A percentile compares a stretch with the other conserved stretches of the same genome.
Evolutionary conservation across 495 filamentous ascomycete genomes (phyloP).

Genomic region (Poronia punctata): DNA sequence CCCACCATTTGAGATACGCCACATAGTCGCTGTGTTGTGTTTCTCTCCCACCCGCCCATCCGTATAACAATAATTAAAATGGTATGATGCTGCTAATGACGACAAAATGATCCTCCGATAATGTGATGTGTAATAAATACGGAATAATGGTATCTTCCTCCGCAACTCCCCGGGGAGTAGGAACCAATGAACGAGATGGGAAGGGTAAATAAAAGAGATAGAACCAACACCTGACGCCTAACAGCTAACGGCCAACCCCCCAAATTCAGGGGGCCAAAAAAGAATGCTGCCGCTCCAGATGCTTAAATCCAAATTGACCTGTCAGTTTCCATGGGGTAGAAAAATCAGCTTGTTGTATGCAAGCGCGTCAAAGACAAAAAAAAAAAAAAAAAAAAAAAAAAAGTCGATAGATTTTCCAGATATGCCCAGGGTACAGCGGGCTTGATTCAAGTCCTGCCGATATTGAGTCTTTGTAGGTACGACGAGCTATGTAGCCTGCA

Average conservation of each 20-base stretch:
- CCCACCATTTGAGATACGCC: neutral
- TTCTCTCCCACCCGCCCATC: neutral
- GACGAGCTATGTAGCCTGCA: too few relatives aligned
- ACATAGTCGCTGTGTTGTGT: neutral
- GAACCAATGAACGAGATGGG: slow-evolving; percentile 3
- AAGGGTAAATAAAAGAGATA: neutral
- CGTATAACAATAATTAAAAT: neutral
- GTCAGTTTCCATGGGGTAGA: too few relatives aligned
- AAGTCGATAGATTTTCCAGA: too few relatives aligned
- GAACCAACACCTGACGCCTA: slow-evolving; percentile 5
- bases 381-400: too few relatives aligned
- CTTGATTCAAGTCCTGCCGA: too few relatives aligned
- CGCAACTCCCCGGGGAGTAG: slow-evolving; percentile 13
- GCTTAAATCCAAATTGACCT: neutral
- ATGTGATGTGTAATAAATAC: neutral
- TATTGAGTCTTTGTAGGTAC: too few relatives aligned
- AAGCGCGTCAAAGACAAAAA: too few relatives aligned
- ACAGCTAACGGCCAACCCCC: slow-evolving; percentile 2
- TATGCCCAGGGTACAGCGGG: too few relatives aligned
- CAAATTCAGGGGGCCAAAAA: neutral
- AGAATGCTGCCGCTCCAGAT: slow-evolving; percentile 6
- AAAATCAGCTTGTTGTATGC: too few relatives aligned
- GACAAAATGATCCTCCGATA: neutral
- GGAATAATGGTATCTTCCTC: slow-evolving; percentile 32
- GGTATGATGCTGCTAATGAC: neutral